Conservation (phyloP, 2,329 filamentous ascomycete species). For the Colletotrichum tropicale region DNA sequence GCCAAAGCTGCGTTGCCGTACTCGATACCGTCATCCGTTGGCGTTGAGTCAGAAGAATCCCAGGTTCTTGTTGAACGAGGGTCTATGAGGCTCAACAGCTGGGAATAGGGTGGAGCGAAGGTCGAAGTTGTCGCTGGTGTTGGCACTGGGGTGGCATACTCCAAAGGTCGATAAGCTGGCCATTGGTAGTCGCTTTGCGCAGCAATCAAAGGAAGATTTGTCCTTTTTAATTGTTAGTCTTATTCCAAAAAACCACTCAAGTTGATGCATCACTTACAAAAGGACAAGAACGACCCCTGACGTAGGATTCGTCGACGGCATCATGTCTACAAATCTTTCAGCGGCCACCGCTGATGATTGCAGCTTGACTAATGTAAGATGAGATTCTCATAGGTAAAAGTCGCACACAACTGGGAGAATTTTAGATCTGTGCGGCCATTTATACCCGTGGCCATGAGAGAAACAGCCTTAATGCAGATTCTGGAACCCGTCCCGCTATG, state of each 20-base stretch:
- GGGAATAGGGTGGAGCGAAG: neutral
- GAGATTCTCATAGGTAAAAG: neutral
- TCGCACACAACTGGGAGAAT: neutral
- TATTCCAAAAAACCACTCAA: no score
- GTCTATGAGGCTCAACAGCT: neutral
- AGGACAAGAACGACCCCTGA: neutral
- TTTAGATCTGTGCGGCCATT: neutral
- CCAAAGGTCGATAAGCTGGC: neutral
- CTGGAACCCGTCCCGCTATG: rapidly evolving
- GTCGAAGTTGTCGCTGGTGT: neutral
- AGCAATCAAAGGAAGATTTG: rapidly evolving
- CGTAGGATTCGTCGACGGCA: neutral
- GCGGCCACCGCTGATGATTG: neutral
- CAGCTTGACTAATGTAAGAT: neutral
- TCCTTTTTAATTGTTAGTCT: neutral
- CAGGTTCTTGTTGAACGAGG: neutral
- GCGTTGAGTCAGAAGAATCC: neutral
- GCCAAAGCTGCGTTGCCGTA: slow-evolving; percentile 36
- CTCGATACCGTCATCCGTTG: neutral
- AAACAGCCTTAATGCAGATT: neutral
- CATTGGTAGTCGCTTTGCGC: neutral
- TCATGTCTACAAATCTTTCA: neutral
- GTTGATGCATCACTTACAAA: neutral
- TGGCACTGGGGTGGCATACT: neutral
- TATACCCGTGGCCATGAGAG: neutral